phyloP scores from a whole-genome alignment of 352 stramenopile genomes.

The Phytopythium chamaehyphon region DNA sequence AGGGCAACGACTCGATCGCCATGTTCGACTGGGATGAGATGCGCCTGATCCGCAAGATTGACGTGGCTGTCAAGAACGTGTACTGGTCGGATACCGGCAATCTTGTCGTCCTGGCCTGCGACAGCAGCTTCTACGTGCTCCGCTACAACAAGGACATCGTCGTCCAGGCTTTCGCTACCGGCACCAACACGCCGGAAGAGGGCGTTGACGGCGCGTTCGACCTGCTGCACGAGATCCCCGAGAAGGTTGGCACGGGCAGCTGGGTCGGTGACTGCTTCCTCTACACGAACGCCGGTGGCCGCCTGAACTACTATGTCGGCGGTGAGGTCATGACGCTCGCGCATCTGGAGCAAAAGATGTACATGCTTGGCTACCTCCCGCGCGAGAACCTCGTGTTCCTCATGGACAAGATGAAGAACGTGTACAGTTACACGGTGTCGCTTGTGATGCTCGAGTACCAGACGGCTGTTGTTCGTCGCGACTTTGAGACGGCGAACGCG shows the following conservation, averaged over 20 bases:
- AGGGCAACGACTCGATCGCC: constrained; percentile 94
- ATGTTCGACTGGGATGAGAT: constrained; percentile 99
- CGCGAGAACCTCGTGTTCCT: constrained; percentile 98
- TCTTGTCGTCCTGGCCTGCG: constrained; percentile 94
- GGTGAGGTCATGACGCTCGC: constrained; percentile 98
- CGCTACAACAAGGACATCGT: constrained; percentile 92
- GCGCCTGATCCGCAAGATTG: constrained; percentile 97
- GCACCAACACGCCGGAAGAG: constrained; percentile 89
- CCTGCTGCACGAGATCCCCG: constrained; percentile 96
- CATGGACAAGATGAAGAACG: constrained; percentile 97
- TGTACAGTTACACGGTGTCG: constrained; percentile 91
- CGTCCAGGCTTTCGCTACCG: constrained; percentile 84
- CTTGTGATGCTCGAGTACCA: constrained; percentile 98
- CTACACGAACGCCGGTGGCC: constrained; percentile 93
- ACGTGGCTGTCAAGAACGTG: constrained; percentile 95
- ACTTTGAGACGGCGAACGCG: constrained; percentile 97
- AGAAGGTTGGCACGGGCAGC: constrained; percentile 94
- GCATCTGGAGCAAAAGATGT: constrained; percentile 95
- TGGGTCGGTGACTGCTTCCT: constrained; percentile 99
- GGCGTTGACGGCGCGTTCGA: constrained; percentile 98
- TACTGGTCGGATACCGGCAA: constrained; percentile 98
- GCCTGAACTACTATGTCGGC: constrained; percentile 99
- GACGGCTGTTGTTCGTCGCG: constrained; percentile 96
- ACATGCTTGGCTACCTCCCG: constrained; percentile 97
- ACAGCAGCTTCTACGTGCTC: constrained; percentile 96